These are phyloP conservation scores for Yamadazyma ubonensis DNA, from an alignment of 805 yeast genomes.

Conservation along the genomic window DNA sequence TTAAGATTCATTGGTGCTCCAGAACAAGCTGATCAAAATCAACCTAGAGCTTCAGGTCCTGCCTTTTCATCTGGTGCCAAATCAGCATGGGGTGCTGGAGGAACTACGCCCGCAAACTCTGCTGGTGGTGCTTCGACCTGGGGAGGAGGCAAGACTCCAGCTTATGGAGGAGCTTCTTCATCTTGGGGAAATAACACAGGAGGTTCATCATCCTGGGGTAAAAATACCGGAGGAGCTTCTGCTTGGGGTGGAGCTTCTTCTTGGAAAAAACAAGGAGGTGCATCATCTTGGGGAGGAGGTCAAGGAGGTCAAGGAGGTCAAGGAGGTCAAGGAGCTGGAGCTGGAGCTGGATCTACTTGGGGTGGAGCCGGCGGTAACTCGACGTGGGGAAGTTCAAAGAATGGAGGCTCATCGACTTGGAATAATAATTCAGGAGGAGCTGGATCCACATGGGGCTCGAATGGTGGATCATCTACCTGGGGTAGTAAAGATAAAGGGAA, in stretches of 20 bases:
- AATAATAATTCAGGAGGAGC: slow-evolving; percentile 40
- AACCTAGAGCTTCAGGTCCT: slow-evolving; percentile 17
- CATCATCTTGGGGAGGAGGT: slow-evolving; percentile 27
- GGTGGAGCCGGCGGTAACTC: no score
- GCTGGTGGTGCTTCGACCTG: slow-evolving; percentile 54
- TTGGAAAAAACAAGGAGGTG: slow-evolving; percentile 7
- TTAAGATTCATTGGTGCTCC: slow-evolving; percentile 68
- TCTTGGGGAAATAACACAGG: slow-evolving; percentile 52
- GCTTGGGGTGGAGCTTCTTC: slow-evolving; percentile 11
- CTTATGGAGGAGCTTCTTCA: slow-evolving; percentile 42
- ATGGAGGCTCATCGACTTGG: slow-evolving; percentile 54
- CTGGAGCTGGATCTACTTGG: slow-evolving; percentile 41
- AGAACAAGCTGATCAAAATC: slow-evolving; percentile 18
- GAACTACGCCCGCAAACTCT: slow-evolving; percentile 23
- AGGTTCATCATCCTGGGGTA: slow-evolving; percentile 34
- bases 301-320: no score
- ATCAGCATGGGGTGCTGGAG: slow-evolving; percentile 50
- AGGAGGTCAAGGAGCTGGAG: no score
- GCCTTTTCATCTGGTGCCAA: slow-evolving; percentile 40
- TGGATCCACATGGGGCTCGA: slow-evolving; percentile 49
- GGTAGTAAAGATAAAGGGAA: slow-evolving; percentile 23
- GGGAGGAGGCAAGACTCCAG: slow-evolving; percentile 39
- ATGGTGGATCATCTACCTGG: slow-evolving; percentile 53
- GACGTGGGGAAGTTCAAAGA: slow-evolving; percentile 51
- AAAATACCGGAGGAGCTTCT: slow-evolving; percentile 36